Evolutionary conservation across 2,329 filamentous ascomycete genomes (phyloP).

Genomic region (Colletotrichum spaethianum): DNA sequence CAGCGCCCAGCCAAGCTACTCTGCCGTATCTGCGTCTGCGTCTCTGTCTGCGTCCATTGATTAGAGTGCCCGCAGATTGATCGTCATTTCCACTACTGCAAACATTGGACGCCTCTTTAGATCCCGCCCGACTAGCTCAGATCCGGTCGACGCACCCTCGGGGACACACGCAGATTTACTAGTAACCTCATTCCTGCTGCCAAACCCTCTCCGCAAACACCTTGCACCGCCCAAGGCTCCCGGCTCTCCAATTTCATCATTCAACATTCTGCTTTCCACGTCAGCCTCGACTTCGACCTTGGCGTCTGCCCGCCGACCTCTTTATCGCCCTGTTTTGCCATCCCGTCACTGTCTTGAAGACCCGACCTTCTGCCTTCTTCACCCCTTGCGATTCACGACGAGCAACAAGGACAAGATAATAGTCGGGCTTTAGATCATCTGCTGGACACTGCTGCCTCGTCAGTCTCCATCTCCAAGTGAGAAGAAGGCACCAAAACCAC

Average conservation of each 20-base stretch:
- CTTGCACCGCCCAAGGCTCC: neutral
- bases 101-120: constrained; percentile 41
- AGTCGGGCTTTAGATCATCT: neutral
- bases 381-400: neutral
- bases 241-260: neutral
- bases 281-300: neutral
- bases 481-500: neutral
- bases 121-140: constrained; percentile 36
- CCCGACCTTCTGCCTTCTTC: neutral
- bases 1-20: neutral
- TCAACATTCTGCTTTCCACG: neutral
- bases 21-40: neutral
- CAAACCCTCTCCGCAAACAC: neutral
- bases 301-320: neutral
- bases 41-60: neutral
- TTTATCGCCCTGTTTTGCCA: neutral
- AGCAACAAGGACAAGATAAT: neutral
- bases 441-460: neutral
- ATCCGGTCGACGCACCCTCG: constrained; percentile 24
- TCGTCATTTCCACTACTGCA: constrained; percentile 40
- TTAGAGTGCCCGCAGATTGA: constrained; percentile 30
- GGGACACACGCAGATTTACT: neutral
- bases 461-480: neutral
- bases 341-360: neutral
- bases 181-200: constrained; percentile 33